Evolutionary conservation across 306 rosid genomes (phyloP).

Genomic region (Malus sylvestris): DNA sequence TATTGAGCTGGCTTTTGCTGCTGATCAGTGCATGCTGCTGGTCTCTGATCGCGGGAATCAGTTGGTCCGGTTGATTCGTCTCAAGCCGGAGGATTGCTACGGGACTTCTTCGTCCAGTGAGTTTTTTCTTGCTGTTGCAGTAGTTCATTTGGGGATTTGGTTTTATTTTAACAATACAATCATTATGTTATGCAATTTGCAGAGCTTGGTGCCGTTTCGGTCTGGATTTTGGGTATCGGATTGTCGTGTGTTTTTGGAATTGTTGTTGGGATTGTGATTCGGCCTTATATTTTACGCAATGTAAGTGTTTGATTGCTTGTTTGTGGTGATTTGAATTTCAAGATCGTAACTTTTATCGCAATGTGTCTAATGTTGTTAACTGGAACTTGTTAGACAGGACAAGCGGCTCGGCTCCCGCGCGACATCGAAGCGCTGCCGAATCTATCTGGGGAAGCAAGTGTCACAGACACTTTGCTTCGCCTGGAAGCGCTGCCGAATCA

Average conservation of each 20-base stretch:
- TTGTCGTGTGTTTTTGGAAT: constrained; percentile 2
- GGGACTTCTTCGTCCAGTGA: constrained; percentile 41
- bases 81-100: constrained; percentile 59
- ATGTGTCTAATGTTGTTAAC: constrained; percentile 8
- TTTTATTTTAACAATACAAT: not conserved
- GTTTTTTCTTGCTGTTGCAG: constrained; percentile 2
- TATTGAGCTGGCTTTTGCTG: constrained; percentile 49
- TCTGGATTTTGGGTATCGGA: not conserved
- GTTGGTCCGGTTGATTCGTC: constrained; percentile 48
- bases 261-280: not conserved
- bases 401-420: constrained; percentile 10
- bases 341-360: not conserved
- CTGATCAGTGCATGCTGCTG: constrained; percentile 42
- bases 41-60: constrained; percentile 49
- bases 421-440: constrained; percentile 79
- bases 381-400: constrained; percentile 52
- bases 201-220: constrained; percentile 7
- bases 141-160: not conserved
- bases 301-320: constrained; percentile 2
- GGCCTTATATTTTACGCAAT: not conserved
- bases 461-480: constrained; percentile 52
- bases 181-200: not conserved
- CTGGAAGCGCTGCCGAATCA: constrained; percentile 36
- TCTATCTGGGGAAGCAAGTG: constrained; percentile 44
- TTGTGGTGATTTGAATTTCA: not conserved